Conservation (phyloP, 1,284 basidiomycete genomes). For the Ceratobasidium sp. region DNA sequence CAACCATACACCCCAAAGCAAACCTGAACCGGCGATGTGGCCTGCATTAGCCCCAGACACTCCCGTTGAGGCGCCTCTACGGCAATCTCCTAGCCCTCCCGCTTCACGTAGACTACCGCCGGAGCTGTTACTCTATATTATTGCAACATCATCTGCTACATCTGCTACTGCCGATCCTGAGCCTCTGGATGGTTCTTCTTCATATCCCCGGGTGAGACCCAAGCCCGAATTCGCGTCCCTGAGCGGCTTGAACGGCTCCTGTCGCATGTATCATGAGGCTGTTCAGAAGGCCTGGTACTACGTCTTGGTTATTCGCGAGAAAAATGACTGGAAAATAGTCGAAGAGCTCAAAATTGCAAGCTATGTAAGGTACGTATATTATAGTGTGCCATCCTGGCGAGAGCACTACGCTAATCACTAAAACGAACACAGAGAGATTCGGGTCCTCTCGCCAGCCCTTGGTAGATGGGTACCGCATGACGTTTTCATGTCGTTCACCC, state of each 20-base stretch:
- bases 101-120: not conserved
- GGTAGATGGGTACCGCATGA: not conserved
- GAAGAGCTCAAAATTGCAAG: not conserved
- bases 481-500: conserved; percentile 4
- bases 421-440: not conserved
- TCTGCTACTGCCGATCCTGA: not conserved
- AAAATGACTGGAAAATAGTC: conserved; percentile 9
- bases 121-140: conserved; percentile 15
- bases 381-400: not conserved
- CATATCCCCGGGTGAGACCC: not conserved
- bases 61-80: not conserved
- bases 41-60: too few relatives aligned
- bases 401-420: not conserved
- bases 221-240: conserved; percentile 7
- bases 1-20: too few relatives aligned
- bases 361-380: conserved; percentile 12
- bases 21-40: too few relatives aligned
- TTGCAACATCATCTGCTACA: not conserved
- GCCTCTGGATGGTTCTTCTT: conserved; percentile 3
- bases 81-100: not conserved
- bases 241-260: not conserved
- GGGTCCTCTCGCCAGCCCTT: conserved; percentile 6
- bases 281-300: conserved; percentile 22
- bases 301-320: not conserved
- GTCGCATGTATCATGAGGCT: conserved; percentile 9